phyloP scores from a whole-genome alignment of 2,329 filamentous ascomycete genomes.

The Colletotrichum theobromicola region DNA sequence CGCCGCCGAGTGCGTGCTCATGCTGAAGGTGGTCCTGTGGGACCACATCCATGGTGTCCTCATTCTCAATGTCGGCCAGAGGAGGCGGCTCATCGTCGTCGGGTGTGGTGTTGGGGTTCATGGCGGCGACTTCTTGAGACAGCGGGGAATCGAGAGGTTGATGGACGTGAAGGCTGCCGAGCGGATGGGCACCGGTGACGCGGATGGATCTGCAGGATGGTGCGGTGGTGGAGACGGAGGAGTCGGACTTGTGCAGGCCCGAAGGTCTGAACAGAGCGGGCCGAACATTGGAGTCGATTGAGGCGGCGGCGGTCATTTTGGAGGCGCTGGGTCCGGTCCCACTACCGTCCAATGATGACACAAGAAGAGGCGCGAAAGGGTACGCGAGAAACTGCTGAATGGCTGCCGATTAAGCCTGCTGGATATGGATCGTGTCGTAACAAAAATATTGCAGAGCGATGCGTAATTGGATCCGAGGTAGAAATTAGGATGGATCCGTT shows the following conservation, averaged over 20 bases:
- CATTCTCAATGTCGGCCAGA: slow-evolving; percentile 27
- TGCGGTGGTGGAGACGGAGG: slow-evolving; percentile 34
- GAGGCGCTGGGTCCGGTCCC: not conserved
- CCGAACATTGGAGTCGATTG: slow-evolving; percentile 20
- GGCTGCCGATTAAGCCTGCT: not conserved
- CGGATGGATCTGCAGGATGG: slow-evolving; percentile 37
- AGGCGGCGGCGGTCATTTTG: slow-evolving; percentile 13
- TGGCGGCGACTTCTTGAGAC: slow-evolving; percentile 13
- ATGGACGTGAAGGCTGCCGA: slow-evolving; percentile 48
- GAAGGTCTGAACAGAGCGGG: slow-evolving; percentile 18
- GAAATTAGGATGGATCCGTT: not conserved
- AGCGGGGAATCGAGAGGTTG: slow-evolving; percentile 25
- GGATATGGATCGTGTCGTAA: not conserved
- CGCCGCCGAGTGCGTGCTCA: slow-evolving; percentile 36
- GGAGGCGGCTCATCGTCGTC: slow-evolving; percentile 34
- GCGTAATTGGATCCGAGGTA: not conserved
- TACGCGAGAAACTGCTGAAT: not conserved
- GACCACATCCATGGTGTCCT: slow-evolving; percentile 5
- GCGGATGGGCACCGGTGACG: slow-evolving; percentile 43
- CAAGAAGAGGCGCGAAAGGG: not conserved
- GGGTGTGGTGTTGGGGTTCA: slow-evolving; percentile 19
- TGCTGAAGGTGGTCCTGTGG: slow-evolving; percentile 10
- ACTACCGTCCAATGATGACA: not conserved
- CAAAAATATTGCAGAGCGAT: not conserved
- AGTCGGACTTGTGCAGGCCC: slow-evolving; percentile 40